These are phyloP conservation scores for Colletotrichum truncatum DNA, from an alignment of 2,329 filamentous ascomycete genomes.

Conservation along the genomic window DNA sequence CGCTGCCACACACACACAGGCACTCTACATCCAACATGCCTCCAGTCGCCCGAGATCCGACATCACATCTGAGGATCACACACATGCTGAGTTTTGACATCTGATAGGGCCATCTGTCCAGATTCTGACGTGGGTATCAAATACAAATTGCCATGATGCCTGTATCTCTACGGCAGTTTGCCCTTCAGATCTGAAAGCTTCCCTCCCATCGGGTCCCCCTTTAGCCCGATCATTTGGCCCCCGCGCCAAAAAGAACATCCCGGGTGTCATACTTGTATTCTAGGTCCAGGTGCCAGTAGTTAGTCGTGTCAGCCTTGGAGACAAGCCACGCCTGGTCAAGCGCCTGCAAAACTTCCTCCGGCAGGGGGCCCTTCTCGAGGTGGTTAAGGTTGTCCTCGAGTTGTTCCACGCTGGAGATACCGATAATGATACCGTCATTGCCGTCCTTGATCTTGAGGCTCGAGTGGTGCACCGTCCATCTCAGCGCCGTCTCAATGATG, in stretches of 20 bases:
- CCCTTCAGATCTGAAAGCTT: neutral
- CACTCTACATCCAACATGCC: neutral
- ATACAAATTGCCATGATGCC: neutral
- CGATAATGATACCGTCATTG: slow-evolving; percentile 69
- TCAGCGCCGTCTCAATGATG: slow-evolving; percentile 76
- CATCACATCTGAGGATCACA: neutral
- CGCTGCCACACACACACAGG: slow-evolving; percentile 13
- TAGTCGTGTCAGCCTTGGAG: slow-evolving; percentile 65
- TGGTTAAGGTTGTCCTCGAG: slow-evolving; percentile 65
- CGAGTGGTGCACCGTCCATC: slow-evolving; percentile 80
- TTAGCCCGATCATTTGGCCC: slow-evolving; percentile 42
- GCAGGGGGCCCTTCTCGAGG: slow-evolving; percentile 76
- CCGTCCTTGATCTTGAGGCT: slow-evolving; percentile 59
- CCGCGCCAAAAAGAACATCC: slow-evolving; percentile 64
- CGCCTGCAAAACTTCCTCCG: slow-evolving; percentile 77
- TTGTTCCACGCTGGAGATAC: slow-evolving; percentile 66
- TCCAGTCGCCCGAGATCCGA: neutral
- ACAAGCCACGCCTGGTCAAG: slow-evolving; percentile 82
- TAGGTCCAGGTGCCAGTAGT: slow-evolving; percentile 68
- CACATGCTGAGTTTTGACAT: slow-evolving; percentile 15
- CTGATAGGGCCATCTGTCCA: slow-evolving; percentile 15
- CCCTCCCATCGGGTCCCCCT: neutral
- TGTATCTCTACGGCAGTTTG: neutral
- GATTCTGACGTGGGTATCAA: neutral
- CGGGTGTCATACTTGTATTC: slow-evolving; percentile 74